A percentile compares a stretch with the other conserved stretches of the same genome.
These are phyloP conservation scores for Leccinum griseonigrum DNA, from an alignment of 1,284 basidiomycete species.

Conservation along the genomic window DNA sequence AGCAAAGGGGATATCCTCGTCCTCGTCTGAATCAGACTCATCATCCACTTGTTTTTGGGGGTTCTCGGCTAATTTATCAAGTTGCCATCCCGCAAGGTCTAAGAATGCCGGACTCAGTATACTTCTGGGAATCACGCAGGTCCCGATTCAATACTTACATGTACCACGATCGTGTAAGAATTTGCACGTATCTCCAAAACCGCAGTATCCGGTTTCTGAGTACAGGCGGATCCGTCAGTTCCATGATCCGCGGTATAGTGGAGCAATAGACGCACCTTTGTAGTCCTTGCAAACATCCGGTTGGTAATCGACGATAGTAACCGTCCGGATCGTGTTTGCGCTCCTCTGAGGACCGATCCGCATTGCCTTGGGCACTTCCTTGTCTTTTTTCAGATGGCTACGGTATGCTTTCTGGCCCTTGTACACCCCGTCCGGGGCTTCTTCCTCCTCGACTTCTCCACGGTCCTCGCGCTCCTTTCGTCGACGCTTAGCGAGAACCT, in stretches of 20 bases:
- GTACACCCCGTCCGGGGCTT: conserved; percentile 86
- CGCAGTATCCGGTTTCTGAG: conserved; percentile 96
- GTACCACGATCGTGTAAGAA: conserved; percentile 88
- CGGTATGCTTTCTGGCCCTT: conserved; percentile 82
- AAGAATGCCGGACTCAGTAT: conserved; percentile 32
- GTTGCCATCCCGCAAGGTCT: conserved; percentile 98
- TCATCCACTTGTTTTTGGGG: conserved; percentile 60
- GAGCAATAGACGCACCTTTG: conserved; percentile 63
- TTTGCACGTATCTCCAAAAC: conserved; percentile 99
- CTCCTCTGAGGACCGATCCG: conserved; percentile 83
- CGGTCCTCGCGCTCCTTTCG: conserved; percentile 49
- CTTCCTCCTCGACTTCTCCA: conserved; percentile 58
- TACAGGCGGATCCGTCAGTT: conserved; percentile 17
- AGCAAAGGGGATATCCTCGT: conserved; percentile 95
- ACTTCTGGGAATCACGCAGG: conserved; percentile 5
- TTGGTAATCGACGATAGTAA: conserved; percentile 97
- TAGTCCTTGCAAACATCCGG: conserved; percentile 99
- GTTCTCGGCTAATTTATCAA: conserved; percentile 82
- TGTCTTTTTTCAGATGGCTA: conserved; percentile 78
- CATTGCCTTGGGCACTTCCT: conserved; percentile 86
- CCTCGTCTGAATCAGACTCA: conserved; percentile 59
- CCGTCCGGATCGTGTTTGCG: conserved; percentile 86
- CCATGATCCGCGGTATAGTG: conserved; percentile 15
- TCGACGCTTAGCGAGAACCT: conserved; percentile 63
- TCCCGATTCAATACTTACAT: conserved; percentile 48